Conservation (phyloP, 257 asterid species). For the Henckelia pumila region DNA sequence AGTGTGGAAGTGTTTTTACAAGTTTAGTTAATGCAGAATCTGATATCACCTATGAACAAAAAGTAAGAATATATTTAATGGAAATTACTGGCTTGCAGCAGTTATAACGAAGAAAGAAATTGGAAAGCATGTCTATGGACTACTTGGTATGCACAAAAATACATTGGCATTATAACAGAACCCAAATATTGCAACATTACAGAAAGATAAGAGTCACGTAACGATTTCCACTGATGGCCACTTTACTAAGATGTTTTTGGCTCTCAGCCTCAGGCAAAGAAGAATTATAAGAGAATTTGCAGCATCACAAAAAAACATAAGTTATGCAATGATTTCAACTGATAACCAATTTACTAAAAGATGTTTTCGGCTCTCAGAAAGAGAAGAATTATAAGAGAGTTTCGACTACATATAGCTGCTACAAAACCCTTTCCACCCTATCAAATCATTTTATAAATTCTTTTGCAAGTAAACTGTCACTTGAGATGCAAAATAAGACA, state of each 20-base stretch:
- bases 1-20: slow-evolving; percentile 40
- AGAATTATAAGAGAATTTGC: too few relatives aligned
- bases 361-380: slow-evolving; percentile 5
- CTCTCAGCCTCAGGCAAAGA: too few relatives aligned
- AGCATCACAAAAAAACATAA: too few relatives aligned
- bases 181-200: not conserved
- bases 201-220: slow-evolving; percentile 4
- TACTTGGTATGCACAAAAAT: not conserved
- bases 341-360: not conserved
- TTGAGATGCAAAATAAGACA: slow-evolving; percentile 1
- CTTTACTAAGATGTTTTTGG: too few relatives aligned
- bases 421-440: not conserved
- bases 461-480: not conserved
- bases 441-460: slow-evolving; percentile 2
- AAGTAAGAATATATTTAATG: slow-evolving; percentile 16
- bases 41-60: slow-evolving; percentile 57
- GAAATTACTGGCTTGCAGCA: slow-evolving; percentile 15
- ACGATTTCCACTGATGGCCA: slow-evolving; percentile 9
- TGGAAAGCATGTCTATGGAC: slow-evolving; percentile 1
- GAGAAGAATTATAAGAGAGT: too few relatives aligned
- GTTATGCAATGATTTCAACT: too few relatives aligned
- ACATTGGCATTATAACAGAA: not conserved
- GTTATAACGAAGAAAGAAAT: slow-evolving; percentile 2
- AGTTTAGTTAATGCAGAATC: slow-evolving; percentile 56
- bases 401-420: slow-evolving; percentile 6